Evolutionary conservation across 192 early-diverging fungal species (phyloP).

Genomic region (Coemansia sp.): DNA sequence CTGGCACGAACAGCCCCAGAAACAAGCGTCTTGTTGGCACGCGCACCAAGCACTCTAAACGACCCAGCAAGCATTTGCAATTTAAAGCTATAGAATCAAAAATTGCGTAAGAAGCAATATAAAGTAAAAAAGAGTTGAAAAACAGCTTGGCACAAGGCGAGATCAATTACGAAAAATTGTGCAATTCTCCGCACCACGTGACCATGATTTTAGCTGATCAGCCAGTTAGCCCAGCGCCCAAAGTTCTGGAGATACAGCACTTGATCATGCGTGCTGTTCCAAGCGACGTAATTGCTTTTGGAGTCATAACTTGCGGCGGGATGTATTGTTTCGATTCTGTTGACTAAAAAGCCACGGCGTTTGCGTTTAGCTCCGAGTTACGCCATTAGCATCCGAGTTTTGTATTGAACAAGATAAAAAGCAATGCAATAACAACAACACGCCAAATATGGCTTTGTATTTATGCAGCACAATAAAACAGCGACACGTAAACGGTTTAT

Average conservation of each 20-base stretch:
- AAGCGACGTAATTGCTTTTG: no score
- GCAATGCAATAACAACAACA: slow-evolving; percentile 4
- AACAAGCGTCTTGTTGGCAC: slow-evolving; percentile 6
- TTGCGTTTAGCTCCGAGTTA: not conserved
- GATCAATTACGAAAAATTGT: slow-evolving; percentile 1
- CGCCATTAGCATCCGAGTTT: not conserved
- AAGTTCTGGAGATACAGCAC: not conserved
- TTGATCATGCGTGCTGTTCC: no score
- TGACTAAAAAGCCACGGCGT: not conserved
- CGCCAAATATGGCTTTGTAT: slow-evolving; percentile 1
- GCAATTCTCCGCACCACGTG: slow-evolving; percentile 8
- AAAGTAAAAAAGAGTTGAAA: not conserved
- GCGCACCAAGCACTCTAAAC: slow-evolving; percentile 15
- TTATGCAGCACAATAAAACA: not conserved
- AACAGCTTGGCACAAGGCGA: not conserved
- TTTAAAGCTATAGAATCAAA: not conserved
- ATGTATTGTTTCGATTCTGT: not conserved
- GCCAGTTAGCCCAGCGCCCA: not conserved
- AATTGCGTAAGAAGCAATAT: not conserved
- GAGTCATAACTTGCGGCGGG: no score
- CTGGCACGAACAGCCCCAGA: slow-evolving; percentile 8
- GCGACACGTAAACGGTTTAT: slow-evolving; percentile 1
- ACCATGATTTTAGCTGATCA: slow-evolving; percentile 3
- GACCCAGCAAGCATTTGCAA: slow-evolving; percentile 28
- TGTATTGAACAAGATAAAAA: no score